Conservation (phyloP, 139 green algal genomes). For the Picochlorum sp. region DNA sequence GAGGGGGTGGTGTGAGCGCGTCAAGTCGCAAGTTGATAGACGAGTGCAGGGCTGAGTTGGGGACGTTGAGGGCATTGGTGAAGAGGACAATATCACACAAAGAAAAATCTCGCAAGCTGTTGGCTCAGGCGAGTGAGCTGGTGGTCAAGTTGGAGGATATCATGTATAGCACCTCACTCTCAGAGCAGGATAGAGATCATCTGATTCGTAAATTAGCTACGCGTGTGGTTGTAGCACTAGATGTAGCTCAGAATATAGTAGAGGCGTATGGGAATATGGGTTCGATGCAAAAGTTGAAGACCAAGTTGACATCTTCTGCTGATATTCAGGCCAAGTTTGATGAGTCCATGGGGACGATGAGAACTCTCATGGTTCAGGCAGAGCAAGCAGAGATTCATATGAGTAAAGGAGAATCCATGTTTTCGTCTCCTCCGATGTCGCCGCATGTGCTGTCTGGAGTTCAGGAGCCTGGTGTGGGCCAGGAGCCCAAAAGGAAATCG, state of each 20-base stretch:
- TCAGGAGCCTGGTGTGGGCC: too few species aligned
- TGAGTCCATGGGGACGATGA: constrained; percentile 7
- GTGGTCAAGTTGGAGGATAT: constrained; percentile 33
- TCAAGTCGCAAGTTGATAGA: constrained; percentile 11
- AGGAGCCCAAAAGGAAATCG: too few species aligned
- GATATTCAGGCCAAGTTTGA: not conserved
- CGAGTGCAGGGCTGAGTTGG: constrained; percentile 14
- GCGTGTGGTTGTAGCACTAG: constrained; percentile 1
- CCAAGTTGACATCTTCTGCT: constrained; percentile 10
- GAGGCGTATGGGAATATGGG: constrained; percentile 17
- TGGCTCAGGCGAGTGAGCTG: constrained; percentile 26
- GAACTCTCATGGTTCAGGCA: not conserved
- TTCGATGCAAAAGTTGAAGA: constrained; percentile 10
- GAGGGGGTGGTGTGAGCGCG: constrained; percentile 1
- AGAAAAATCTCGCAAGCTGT: constrained; percentile 31
- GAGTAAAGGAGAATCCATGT: too few species aligned
- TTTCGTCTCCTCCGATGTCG: too few species aligned
- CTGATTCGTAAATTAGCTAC: constrained; percentile 7
- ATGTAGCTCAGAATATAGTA: constrained; percentile 15
- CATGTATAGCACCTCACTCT: constrained; percentile 11
- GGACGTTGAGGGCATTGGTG: constrained; percentile 19
- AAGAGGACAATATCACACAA: constrained; percentile 22
- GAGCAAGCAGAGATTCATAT: not conserved
- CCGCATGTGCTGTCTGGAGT: too few species aligned
- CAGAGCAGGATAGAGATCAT: constrained; percentile 3